Evolutionary conservation across 2,329 filamentous ascomycete genomes (phyloP).

Genomic region (Fusarium tanahbumbuense): DNA sequence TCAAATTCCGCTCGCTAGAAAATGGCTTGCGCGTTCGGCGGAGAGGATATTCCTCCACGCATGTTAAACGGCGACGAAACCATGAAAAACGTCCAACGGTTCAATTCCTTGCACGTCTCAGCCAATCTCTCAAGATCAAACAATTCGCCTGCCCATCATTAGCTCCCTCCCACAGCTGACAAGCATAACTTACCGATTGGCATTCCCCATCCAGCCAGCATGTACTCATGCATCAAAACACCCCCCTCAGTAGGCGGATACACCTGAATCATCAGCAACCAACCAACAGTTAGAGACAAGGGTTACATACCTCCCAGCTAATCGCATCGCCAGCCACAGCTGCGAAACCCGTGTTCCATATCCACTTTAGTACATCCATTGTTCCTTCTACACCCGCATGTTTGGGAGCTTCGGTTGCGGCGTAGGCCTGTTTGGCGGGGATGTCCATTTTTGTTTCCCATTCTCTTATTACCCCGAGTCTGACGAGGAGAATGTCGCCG

Average conservation of each 20-base stretch:
- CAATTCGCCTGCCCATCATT: slow-evolving; percentile 46
- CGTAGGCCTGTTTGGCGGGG: slow-evolving; percentile 52
- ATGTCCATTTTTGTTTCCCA: slow-evolving; percentile 52
- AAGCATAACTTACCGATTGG: slow-evolving; percentile 46
- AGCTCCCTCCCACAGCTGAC: too few species aligned
- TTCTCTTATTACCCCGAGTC: slow-evolving; percentile 62
- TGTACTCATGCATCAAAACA: slow-evolving; percentile 56
- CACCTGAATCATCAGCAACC: slow-evolving; percentile 30
- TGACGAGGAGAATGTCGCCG: slow-evolving; percentile 66
- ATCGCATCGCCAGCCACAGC: slow-evolving; percentile 69
- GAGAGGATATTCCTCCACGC: slow-evolving; percentile 24
- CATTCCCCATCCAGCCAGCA: slow-evolving; percentile 62
- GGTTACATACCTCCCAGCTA: slow-evolving; percentile 60
- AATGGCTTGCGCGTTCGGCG: slow-evolving; percentile 31
- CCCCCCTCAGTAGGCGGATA: slow-evolving; percentile 28
- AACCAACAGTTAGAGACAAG: too few species aligned
- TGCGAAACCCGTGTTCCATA: slow-evolving; percentile 68
- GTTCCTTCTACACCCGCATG: slow-evolving; percentile 61
- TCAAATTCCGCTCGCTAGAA: slow-evolving; percentile 5
- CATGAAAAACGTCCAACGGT: slow-evolving; percentile 62
- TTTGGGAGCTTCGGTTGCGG: slow-evolving; percentile 47
- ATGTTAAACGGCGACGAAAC: slow-evolving; percentile 59
- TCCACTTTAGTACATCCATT: slow-evolving; percentile 63
- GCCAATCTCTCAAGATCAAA: slow-evolving; percentile 51
- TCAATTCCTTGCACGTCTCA: slow-evolving; percentile 64